Evolutionary conservation across 768 basidiomycete genomes (phyloP), one percentile per base, ranked within the genome.

Genomic region (Termitomyces sp.): DNA sequence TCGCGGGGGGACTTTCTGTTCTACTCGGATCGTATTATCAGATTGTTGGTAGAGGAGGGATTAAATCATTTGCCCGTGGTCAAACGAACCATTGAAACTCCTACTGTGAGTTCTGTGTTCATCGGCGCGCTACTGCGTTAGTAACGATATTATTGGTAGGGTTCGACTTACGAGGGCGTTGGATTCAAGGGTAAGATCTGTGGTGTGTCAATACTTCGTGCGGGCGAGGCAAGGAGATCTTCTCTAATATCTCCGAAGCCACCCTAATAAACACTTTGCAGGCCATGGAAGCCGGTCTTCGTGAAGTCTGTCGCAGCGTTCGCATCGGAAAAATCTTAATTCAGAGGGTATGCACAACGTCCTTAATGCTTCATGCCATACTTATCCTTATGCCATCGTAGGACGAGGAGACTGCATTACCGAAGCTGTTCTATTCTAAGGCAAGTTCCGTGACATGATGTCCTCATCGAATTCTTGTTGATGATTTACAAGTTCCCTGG

Each of bases 271-370:
- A 8, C n/a, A 40, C 12, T 40, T 30, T 41, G 40, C 56, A 94
- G 90, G 94, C 95, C 1, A 99, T 99, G 96, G 96, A 99, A 73
- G 92, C 91, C 12, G 97, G 96, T 40, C 76, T 99, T 59, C 79
- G 96, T 43, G 96, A 98, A 70, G 96, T 98, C 40, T 98, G 95
- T 74, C 81, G 96, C 63, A 91, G 85, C 65, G 90, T 92, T 28
- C 81, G 96, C 60, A 96, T 99, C 57, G 96, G 96, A 48, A 99
- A 99, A 77, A 98, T 99, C 66, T 78, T 99, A 48, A 99, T 99
- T 60, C 96, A 99, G 73, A 74, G 96, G 68, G 94, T 93, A 71
- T 60, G 81, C 66, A 28, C 19, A 47, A 41, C 53, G 44, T 50
- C 21, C 42, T 42, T 10, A 26, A 31, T 5, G 5, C 33, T 33